These are phyloP conservation scores for Phytopythium chamaehyphon DNA, from an alignment of 352 stramenopile genomes.

Conservation along the genomic window DNA sequence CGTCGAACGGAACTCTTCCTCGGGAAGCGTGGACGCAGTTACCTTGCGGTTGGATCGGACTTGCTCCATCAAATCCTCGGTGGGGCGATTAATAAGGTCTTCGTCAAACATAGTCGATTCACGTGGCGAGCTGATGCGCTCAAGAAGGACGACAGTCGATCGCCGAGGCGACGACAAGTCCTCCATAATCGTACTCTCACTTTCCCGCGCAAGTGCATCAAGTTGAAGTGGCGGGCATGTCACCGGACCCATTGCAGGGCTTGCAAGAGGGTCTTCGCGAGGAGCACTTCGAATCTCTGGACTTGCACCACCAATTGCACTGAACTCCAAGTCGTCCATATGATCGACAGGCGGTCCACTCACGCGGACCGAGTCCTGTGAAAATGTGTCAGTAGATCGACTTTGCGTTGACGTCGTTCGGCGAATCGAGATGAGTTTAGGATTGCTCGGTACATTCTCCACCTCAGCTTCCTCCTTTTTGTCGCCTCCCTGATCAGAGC, in stretches of 20 bases:
- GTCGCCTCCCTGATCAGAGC: background rate
- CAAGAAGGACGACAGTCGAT: conserved; percentile 26
- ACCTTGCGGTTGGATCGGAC: conserved; percentile 28
- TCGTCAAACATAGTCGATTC: conserved; percentile 36
- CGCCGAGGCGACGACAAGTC: conserved; percentile 2
- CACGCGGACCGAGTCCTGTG: conserved; percentile 13
- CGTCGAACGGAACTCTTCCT: conserved; percentile 35
- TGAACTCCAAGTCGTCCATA: conserved; percentile 24
- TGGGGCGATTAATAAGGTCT: conserved; percentile 39
- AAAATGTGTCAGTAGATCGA: conserved; percentile 18
- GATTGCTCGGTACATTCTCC: background rate
- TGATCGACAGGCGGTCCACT: conserved; percentile 16
- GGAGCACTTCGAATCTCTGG: conserved; percentile 1
- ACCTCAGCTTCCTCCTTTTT: background rate
- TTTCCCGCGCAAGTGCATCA: too few species aligned
- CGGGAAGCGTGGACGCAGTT: conserved; percentile 16
- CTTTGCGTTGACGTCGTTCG: background rate
- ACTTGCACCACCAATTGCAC: conserved; percentile 5
- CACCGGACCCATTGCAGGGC: too few species aligned
- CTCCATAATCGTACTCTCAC: conserved; percentile 2
- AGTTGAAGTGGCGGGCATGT: too few species aligned
- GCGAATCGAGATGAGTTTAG: conserved; percentile 9
- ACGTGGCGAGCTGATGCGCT: conserved; percentile 19
- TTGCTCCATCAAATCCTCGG: conserved; percentile 33
- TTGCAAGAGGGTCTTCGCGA: too few species aligned